Evolutionary conservation across 805 yeast species (phyloP).

Genomic region (Schwanniomyces occidentalis): DNA sequence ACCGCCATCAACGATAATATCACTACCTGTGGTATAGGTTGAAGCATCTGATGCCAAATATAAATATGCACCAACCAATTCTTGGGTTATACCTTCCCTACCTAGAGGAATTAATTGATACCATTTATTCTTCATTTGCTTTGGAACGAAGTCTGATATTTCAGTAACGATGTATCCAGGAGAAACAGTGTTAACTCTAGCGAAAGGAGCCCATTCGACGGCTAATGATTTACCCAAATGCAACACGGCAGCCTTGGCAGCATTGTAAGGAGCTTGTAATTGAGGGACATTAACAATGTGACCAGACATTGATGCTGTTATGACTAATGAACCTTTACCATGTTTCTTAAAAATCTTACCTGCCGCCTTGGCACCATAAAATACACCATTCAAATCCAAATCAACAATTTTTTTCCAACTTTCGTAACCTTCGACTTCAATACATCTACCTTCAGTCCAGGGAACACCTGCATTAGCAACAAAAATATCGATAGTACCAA

Average conservation of each 20-base stretch:
- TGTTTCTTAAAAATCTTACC: conserved; percentile 41
- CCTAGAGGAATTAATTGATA: conserved; percentile 44
- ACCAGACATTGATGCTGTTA: conserved; percentile 50
- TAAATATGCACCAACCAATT: conserved; percentile 47
- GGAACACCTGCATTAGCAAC: conserved; percentile 91
- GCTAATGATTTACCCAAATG: conserved; percentile 46
- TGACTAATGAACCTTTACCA: conserved; percentile 43
- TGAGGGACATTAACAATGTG: conserved; percentile 48
- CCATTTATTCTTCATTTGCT: conserved; percentile 37
- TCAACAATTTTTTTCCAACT: conserved; percentile 38
- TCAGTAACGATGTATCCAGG: conserved; percentile 47
- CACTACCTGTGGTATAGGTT: conserved; percentile 46
- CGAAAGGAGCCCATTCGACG: conserved; percentile 50
- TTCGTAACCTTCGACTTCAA: conserved; percentile 37
- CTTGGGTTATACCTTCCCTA: conserved; percentile 45
- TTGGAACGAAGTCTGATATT: conserved; percentile 36
- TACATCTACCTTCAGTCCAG: conserved; percentile 65
- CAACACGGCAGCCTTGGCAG: conserved; percentile 46
- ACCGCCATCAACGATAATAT: conserved; percentile 49
- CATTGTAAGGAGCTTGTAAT: conserved; percentile 47
- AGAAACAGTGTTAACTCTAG: conserved; percentile 42
- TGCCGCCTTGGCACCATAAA: conserved; percentile 43
- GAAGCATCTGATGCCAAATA: conserved; percentile 47
- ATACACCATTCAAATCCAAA: conserved; percentile 43
- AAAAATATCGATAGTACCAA: conserved; percentile 78